phyloP scores from a whole-genome alignment of 2,329 filamentous ascomycete species.

The Mycosphaerella sp. region DNA sequence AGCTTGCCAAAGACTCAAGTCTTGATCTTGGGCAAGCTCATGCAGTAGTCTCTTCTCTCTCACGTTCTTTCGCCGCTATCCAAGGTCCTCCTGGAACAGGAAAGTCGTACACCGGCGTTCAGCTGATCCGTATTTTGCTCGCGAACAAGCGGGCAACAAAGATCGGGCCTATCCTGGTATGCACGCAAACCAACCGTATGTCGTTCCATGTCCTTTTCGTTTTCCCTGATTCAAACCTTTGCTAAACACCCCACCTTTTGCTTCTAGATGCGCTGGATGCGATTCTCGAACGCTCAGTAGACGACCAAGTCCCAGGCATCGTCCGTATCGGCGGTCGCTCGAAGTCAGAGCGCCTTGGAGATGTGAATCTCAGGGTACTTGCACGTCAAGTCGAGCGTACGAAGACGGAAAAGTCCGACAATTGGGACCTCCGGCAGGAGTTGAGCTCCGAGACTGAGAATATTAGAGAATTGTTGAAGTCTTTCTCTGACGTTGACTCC shows the following conservation, averaged over 20 bases:
- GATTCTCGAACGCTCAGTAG: constrained; percentile 55
- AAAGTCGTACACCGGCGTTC: constrained; percentile 66
- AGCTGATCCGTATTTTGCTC: constrained; percentile 54
- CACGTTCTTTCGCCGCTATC: constrained; percentile 53
- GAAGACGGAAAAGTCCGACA: constrained; percentile 30
- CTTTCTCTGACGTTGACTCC: too few relatives aligned
- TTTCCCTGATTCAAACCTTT: too few relatives aligned
- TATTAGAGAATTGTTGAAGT: too few relatives aligned
- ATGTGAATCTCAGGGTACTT: constrained; percentile 47
- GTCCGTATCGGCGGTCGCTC: constrained; percentile 58
- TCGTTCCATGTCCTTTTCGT: too few relatives aligned
- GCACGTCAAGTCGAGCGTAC: constrained; percentile 33
- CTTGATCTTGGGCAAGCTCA: constrained; percentile 52
- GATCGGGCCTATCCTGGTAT: constrained; percentile 50
- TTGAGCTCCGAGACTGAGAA: too few relatives aligned
- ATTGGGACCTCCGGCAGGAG: too few relatives aligned
- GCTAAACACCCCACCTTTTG: too few relatives aligned
- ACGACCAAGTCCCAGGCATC: constrained; percentile 48
- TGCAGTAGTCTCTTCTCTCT: constrained; percentile 52
- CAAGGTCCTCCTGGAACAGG: constrained; percentile 69
- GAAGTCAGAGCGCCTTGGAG: constrained; percentile 49
- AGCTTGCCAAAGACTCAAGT: constrained; percentile 22
- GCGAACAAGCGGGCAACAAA: constrained; percentile 48
- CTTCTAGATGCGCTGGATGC: constrained; percentile 46
- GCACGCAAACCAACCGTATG: constrained; percentile 45